Percentiles rank a stretch among this genome's conserved stretches.
Conservation (phyloP, 1,284 basidiomycete genomes). For the Paramarasmius palmivorus region DNA sequence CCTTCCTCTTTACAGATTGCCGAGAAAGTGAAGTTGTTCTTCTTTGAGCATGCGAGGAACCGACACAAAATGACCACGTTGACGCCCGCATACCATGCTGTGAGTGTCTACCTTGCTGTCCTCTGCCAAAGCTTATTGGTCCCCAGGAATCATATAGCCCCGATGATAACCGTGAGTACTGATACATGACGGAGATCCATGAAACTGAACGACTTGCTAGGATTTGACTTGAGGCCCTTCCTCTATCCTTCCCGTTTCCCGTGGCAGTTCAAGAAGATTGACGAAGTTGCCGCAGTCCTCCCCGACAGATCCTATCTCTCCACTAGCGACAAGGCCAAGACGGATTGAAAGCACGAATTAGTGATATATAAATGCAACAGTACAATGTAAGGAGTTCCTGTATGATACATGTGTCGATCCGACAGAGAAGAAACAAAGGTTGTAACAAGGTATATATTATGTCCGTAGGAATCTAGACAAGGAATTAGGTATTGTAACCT, state of each 20-base stretch:
- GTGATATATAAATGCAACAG: not conserved
- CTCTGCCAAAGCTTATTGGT: slow-evolving; percentile 4
- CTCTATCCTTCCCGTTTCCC: slow-evolving; percentile 93
- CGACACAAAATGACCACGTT: slow-evolving; percentile 99
- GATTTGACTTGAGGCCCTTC: slow-evolving; percentile 96
- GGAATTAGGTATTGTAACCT: slow-evolving; percentile 72
- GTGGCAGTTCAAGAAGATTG: slow-evolving; percentile 96
- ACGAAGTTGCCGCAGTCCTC: slow-evolving; percentile 73
- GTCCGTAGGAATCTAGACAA: slow-evolving; percentile 64
- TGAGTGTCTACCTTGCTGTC: slow-evolving; percentile 38
- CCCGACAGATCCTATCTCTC: slow-evolving; percentile 64
- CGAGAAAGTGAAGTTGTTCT: slow-evolving; percentile 97
- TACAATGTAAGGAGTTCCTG: not conserved
- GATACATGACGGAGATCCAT: not conserved
- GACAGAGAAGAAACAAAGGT: too few relatives aligned
- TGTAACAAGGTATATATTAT: slow-evolving; percentile 1
- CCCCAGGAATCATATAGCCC: slow-evolving; percentile 90
- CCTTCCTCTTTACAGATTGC: slow-evolving; percentile 79
- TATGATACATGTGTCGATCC: slow-evolving; percentile 1
- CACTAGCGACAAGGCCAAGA: slow-evolving; percentile 33
- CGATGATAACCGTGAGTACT: slow-evolving; percentile 86
- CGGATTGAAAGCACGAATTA: slow-evolving; percentile 24
- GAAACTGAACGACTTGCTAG: slow-evolving; percentile 37
- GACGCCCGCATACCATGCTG: slow-evolving; percentile 96
- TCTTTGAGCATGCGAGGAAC: slow-evolving; percentile 96